Evolutionary conservation across 2,329 filamentous ascomycete species (phyloP).

Genomic region (Trichoderma hamatum): DNA sequence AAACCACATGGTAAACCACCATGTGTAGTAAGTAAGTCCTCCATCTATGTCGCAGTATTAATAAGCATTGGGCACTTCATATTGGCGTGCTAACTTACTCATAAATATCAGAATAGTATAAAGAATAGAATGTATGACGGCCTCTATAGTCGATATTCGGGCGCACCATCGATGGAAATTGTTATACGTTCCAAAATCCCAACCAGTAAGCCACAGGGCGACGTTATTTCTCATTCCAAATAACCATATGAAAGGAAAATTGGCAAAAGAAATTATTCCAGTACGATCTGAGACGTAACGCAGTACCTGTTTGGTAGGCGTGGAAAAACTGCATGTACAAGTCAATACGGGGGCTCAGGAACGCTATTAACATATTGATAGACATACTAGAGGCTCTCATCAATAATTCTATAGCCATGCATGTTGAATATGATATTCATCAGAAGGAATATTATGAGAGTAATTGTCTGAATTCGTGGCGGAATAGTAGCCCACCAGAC

Average conservation of each 20-base stretch:
- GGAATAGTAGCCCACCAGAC: constrained; percentile 51
- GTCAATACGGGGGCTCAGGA: background rate
- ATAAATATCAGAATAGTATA: constrained; percentile 54
- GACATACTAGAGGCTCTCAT: constrained; percentile 47
- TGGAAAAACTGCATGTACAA: constrained; percentile 39
- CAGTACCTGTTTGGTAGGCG: constrained; percentile 41
- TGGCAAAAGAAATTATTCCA: constrained; percentile 65
- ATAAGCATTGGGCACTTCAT: background rate
- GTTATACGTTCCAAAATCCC: constrained; percentile 68
- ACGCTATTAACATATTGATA: too few relatives aligned
- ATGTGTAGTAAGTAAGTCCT: constrained; percentile 41
- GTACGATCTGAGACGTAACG: constrained; percentile 66
- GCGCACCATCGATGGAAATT: constrained; percentile 70
- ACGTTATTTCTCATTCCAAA: constrained; percentile 70
- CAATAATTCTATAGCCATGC: constrained; percentile 44
- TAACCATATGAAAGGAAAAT: constrained; percentile 66
- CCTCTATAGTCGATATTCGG: constrained; percentile 62
- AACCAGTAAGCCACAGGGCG: constrained; percentile 67
- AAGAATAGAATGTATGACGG: constrained; percentile 63
- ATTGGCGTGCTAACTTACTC: constrained; percentile 32
- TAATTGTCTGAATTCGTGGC: constrained; percentile 47
- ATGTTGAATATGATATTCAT: constrained; percentile 45
- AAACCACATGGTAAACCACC: constrained; percentile 49
- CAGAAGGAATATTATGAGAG: constrained; percentile 42
- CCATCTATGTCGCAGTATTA: constrained; percentile 39